A percentile compares a stretch with the other conserved stretches of the same genome.
Evolutionary conservation across 2,329 filamentous ascomycete genomes (phyloP).

Genomic region (Arthrocladium fulminans): DNA sequence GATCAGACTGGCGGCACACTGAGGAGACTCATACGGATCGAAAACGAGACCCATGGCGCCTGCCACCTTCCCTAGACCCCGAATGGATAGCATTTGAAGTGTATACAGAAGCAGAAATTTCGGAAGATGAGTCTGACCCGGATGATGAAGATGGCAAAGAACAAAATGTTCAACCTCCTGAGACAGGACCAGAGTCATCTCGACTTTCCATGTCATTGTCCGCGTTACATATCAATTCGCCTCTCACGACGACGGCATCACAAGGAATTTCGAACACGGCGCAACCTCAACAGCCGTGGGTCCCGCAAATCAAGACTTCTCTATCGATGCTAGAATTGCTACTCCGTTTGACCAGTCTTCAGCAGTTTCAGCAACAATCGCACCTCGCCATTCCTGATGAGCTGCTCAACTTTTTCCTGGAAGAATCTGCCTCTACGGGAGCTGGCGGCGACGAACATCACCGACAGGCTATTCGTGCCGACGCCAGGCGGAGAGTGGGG

Average conservation of each 20-base stretch:
- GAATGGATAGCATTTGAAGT: conserved; percentile 92
- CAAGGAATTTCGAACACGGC: conserved; percentile 29
- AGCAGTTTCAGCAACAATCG: conserved; percentile 83
- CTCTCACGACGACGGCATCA: conserved; percentile 17
- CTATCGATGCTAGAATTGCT: conserved; percentile 82
- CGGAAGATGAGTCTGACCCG: conserved; percentile 46
- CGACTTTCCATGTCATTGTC: conserved; percentile 26
- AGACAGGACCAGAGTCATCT: conserved; percentile 23
- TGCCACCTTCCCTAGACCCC: conserved; percentile 69
- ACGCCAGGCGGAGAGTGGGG: conserved; percentile 54
- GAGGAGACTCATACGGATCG: conserved; percentile 15
- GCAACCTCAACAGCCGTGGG: conserved; percentile 35
- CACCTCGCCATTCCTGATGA: conserved; percentile 88
- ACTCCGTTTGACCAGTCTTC: conserved; percentile 73
- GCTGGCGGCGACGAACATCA: conserved; percentile 54
- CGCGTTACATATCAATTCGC: conserved; percentile 9
- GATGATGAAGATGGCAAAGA: conserved; percentile 27
- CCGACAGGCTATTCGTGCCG: conserved; percentile 50
- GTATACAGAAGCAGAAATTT: conserved; percentile 55
- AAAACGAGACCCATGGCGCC: conserved; percentile 42
- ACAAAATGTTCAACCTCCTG: conserved; percentile 12
- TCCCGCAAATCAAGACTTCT: conserved; percentile 52
- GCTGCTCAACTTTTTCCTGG: conserved; percentile 77
- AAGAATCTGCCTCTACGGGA: conserved; percentile 58
- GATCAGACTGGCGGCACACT: conserved; percentile 5